These are phyloP conservation scores for Prunus campanulata DNA, from an alignment of 306 rosid genomes.

Conservation along the genomic window DNA sequence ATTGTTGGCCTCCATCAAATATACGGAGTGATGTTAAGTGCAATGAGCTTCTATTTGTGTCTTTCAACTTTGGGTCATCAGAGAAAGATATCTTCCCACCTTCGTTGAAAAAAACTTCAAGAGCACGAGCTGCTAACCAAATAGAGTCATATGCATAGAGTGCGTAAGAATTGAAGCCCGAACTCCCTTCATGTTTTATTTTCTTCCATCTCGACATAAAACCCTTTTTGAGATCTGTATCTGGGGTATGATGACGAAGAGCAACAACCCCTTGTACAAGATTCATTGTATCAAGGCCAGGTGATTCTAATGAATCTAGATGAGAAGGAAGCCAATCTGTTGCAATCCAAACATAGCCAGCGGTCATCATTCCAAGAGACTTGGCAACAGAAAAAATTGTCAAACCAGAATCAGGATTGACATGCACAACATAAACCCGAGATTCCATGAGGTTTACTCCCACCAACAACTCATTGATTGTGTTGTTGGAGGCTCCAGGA, in stretches of 20 bases:
- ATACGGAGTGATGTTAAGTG: constrained; percentile 57
- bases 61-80: constrained; percentile 53
- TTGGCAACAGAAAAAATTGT: constrained; percentile 53
- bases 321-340: constrained; percentile 89
- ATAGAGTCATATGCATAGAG: constrained; percentile 84
- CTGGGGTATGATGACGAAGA: constrained; percentile 73
- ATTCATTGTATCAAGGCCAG: constrained; percentile 43
- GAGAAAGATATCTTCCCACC: constrained; percentile 77
- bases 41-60: constrained; percentile 53
- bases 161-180: constrained; percentile 70
- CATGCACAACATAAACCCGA: constrained; percentile 83
- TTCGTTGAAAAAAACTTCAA: constrained; percentile 51
- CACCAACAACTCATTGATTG: constrained; percentile 46
- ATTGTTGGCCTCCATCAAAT: constrained; percentile 59
- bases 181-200: constrained; percentile 35
- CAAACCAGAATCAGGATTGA: constrained; percentile 85
- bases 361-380: constrained; percentile 54
- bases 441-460: constrained; percentile 85
- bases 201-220: constrained; percentile 43
- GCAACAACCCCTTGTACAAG: constrained; percentile 76
- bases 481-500: constrained; percentile 38
- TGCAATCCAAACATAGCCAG: constrained; percentile 82
- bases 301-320: constrained; percentile 50
- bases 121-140: constrained; percentile 84
- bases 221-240: constrained; percentile 46